These are phyloP conservation scores for Magnusiomyces suaveolens DNA, from an alignment of 1,139 yeast species.

Conservation along the genomic window DNA sequence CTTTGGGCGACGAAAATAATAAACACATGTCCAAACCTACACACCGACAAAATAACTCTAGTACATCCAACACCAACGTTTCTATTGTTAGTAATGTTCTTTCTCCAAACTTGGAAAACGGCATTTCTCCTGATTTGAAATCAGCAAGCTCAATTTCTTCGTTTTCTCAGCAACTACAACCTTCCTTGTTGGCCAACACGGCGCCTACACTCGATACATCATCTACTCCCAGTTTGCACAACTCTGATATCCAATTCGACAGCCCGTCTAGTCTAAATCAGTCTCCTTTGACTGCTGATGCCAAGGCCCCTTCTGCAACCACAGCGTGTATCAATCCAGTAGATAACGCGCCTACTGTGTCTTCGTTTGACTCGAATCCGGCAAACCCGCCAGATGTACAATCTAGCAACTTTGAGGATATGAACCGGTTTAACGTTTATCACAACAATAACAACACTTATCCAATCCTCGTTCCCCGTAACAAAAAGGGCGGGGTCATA, in stretches of 20 bases:
- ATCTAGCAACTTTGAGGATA: neutral
- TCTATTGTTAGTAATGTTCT: neutral
- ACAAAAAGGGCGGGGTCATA: conserved; percentile 2
- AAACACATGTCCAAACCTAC: neutral
- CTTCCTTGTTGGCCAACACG: neutral
- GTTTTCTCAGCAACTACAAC: neutral
- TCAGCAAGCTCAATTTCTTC: neutral
- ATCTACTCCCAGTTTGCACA: neutral
- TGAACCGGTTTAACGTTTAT: neutral
- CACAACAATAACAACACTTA: neutral
- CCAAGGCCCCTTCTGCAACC: neutral
- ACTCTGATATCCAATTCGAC: neutral
- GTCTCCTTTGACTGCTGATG: neutral
- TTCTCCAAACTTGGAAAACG: neutral
- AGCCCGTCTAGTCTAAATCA: neutral
- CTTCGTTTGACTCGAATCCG: neutral
- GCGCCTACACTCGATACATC: neutral
- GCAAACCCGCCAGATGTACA: neutral
- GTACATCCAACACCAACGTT: neutral
- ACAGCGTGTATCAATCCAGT: neutral
- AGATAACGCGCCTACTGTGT: neutral
- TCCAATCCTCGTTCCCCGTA: neutral
- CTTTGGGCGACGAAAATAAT: too few species aligned
- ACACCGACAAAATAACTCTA: neutral
- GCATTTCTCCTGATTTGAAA: neutral